Evolutionary conservation across 176 grass and related monocot species (phyloP).

Genomic region (Aegilops longissima): DNA sequence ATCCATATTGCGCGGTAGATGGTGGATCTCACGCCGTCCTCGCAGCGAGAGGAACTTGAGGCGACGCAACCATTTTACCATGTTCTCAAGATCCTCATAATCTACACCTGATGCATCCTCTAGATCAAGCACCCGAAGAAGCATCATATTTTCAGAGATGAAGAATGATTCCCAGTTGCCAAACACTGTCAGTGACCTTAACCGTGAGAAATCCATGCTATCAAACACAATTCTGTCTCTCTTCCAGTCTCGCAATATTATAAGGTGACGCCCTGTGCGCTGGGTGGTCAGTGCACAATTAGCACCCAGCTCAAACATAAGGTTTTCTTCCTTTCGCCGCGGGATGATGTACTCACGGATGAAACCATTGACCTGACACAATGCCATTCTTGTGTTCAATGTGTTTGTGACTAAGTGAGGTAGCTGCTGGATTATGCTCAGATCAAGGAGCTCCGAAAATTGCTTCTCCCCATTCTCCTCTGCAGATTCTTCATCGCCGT

Average conservation of each 20-base stretch:
- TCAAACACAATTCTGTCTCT: not conserved
- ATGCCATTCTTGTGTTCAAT: not conserved
- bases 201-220: not conserved
- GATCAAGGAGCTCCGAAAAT: constrained; percentile 19
- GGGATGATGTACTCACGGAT: constrained; percentile 28
- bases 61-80: too few relatives aligned
- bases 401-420: not conserved
- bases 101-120: too few relatives aligned
- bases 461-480: not conserved
- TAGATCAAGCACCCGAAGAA: constrained; percentile 36
- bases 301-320: not conserved
- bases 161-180: not conserved
- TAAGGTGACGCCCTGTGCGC: constrained; percentile 5
- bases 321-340: not conserved
- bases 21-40: not conserved
- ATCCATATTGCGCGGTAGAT: not conserved
- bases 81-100: too few relatives aligned
- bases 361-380: constrained; percentile 34
- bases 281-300: not conserved
- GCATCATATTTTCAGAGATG: not conserved
- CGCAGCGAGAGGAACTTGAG: constrained; percentile 24
- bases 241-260: not conserved
- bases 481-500: not conserved
- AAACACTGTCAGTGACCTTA: constrained; percentile 33
- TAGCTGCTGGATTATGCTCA: constrained; percentile 17